Evolutionary conservation across 176 grass and related monocot genomes (phyloP), one percentile per base, ranked within the genome.

Genomic region (Coix lacrymajobi): DNA sequence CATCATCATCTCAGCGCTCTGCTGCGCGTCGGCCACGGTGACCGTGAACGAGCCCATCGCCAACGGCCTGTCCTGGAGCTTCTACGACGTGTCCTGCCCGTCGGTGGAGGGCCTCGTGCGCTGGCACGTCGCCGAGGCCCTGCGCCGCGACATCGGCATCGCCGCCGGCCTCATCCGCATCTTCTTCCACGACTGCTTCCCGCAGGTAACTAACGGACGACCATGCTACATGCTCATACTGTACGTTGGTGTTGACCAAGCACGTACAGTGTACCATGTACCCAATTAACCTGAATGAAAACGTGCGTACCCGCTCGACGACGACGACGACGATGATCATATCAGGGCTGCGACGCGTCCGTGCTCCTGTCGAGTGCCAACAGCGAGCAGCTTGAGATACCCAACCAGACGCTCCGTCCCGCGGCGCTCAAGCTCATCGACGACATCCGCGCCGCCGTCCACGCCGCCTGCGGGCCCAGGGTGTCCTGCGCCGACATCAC

Each of bases 141-240:
- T 92, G 75, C 26, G 36, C 2, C 66, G 64, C 12, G 86, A 92
- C 63, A 30, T 57, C 7, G 86, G 87, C 62, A 68, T 92, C 69
- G 87, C 87, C 37, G 83, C 84, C 29, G 90, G 87, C 0, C 75
- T 92, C 70, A 51, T 92, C 52, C 90, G 90, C 25, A 74, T 92
- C 83, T 62, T 83, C 44, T 89, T 89, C 69, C 90, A 92, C 68
- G 90, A 92, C 69, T 92, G 90, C 90, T 92, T 92, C 65, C 83
- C 87, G 11, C 86, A 91, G 71, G 85, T 69, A 36, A 39, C 34
- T 5, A 36, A 3, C 34, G 34, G 34, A 3, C 38, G 38, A 9
- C 38, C 38, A 6, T 39, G 38, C 38, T 38, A 38, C 5, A 39
- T 39, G 38, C 38, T 39, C n/a, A n/a, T n/a, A n/a, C n/a, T n/a